Evolutionary conservation across 306 rosid genomes (phyloP).

Genomic region (Senna siamea): DNA sequence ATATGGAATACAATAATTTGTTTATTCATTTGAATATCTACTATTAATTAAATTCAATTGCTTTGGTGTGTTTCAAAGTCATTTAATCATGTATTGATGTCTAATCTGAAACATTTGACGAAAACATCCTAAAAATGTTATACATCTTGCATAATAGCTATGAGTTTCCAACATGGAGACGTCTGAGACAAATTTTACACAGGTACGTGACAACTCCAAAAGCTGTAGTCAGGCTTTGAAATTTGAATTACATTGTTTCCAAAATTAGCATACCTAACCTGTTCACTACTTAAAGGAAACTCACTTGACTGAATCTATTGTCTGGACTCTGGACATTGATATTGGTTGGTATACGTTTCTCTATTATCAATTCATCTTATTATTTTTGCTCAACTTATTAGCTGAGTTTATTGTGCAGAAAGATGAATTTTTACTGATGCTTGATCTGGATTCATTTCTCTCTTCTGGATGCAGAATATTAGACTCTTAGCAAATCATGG

Average conservation of each 20-base stretch:
- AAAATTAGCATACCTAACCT: slow-evolving; percentile 23
- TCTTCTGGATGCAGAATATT: too few relatives aligned
- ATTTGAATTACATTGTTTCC: slow-evolving; percentile 2
- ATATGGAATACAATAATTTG: neutral
- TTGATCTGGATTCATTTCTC: too few relatives aligned
- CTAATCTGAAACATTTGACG: neutral
- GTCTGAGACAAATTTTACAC: neutral
- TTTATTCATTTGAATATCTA: neutral
- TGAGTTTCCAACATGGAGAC: neutral
- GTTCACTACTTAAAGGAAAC: too few relatives aligned
- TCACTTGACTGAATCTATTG: neutral
- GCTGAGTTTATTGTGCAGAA: slow-evolving; percentile 26
- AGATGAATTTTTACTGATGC: too few relatives aligned
- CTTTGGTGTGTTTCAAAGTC: neutral
- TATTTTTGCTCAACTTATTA: neutral
- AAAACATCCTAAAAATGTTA: too few relatives aligned
- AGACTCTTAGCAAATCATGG: neutral
- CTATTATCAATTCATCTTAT: too few relatives aligned
- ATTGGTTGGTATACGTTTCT: slow-evolving; percentile 18
- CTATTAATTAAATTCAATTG: neutral
- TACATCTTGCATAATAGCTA: neutral
- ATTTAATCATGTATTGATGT: neutral
- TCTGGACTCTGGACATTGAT: slow-evolving; percentile 10
- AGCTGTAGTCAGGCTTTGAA: neutral
- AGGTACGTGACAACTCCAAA: neutral